Evolutionary conservation across 495 filamentous ascomycete species (phyloP).

Genomic region (Penicillium coprophilum): DNA sequence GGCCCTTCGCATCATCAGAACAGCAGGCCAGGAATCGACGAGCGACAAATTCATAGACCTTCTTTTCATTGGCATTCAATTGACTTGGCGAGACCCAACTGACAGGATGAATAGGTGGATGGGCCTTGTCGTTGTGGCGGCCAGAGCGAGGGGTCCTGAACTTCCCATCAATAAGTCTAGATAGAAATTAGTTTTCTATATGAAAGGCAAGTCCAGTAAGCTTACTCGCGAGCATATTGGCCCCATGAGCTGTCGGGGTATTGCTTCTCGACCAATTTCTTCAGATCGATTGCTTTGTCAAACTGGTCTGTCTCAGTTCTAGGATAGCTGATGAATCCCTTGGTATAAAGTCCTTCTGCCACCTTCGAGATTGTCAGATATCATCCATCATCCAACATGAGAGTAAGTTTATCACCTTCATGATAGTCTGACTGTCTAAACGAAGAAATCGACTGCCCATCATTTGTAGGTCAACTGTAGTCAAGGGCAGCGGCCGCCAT

Average conservation of each 20-base stretch:
- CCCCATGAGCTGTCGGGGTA: constrained; percentile 75
- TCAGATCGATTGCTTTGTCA: constrained; percentile 84
- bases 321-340: constrained; percentile 95
- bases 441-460: constrained; percentile 82
- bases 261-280: constrained; percentile 79
- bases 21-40: constrained; percentile 95
- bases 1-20: constrained; percentile 87
- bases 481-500: constrained; percentile 90
- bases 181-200: constrained; percentile 13
- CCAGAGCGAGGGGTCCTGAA: constrained; percentile 83
- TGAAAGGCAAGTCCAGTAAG: neutral
- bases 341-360: constrained; percentile 88
- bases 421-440: constrained; percentile 82
- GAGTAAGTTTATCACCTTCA: constrained; percentile 54
- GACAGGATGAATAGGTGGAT: constrained; percentile 95
- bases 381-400: no score
- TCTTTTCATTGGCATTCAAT: constrained; percentile 64
- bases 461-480: constrained; percentile 98
- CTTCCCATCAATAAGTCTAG: constrained; percentile 67
- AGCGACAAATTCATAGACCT: constrained; percentile 91
- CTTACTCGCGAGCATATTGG: constrained; percentile 67
- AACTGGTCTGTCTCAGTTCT: constrained; percentile 97
- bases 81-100: constrained; percentile 65
- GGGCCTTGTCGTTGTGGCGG: constrained; percentile 89
- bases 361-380: constrained; percentile 37